phyloP scores from a whole-genome alignment of 352 stramenopile genomes.

The Phytophthora sansomeana region DNA sequence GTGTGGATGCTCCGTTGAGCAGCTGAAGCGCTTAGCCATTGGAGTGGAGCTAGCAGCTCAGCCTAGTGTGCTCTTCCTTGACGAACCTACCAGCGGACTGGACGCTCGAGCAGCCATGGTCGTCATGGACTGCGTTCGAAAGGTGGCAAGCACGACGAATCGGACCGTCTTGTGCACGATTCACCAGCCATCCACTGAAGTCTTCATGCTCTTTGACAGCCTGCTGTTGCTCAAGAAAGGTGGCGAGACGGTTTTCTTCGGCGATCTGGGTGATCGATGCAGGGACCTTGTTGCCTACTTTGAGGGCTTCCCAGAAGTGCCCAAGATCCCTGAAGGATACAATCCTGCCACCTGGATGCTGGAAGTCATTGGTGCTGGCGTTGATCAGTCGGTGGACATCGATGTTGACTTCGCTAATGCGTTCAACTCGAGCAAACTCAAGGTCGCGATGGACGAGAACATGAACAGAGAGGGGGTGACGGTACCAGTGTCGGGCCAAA shows the following conservation, averaged over 20 bases:
- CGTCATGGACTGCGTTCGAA: constrained; percentile 86
- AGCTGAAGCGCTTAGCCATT: constrained; percentile 68
- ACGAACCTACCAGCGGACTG: constrained; percentile 88
- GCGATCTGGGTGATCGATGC: constrained; percentile 35
- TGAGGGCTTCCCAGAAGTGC: constrained; percentile 39
- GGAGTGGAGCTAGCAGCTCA: constrained; percentile 91
- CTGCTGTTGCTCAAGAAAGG: constrained; percentile 76
- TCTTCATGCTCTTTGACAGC: constrained; percentile 89
- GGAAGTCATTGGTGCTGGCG: constrained; percentile 59
- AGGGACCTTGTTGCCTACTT: constrained; percentile 59
- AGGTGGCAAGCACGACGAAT: constrained; percentile 73
- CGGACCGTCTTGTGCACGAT: constrained; percentile 90
- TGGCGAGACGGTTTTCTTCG: constrained; percentile 57
- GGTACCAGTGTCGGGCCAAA: constrained; percentile 12
- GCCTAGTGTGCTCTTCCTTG: constrained; percentile 83
- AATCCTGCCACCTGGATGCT: constrained; percentile 86
- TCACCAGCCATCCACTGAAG: constrained; percentile 87
- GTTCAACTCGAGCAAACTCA: constrained; percentile 38
- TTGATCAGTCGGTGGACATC: constrained; percentile 33
- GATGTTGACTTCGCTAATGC: constrained; percentile 39
- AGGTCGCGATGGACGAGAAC: constrained; percentile 30
- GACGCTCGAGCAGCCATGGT: constrained; percentile 84
- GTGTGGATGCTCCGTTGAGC: constrained; percentile 47
- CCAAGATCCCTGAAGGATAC: constrained; percentile 59
- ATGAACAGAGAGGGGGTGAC: constrained; percentile 34